Evolutionary conservation across 495 filamentous ascomycete genomes (phyloP), one percentile per base, ranked within the genome.

Genomic region (Mytilinidion resinicola): DNA sequence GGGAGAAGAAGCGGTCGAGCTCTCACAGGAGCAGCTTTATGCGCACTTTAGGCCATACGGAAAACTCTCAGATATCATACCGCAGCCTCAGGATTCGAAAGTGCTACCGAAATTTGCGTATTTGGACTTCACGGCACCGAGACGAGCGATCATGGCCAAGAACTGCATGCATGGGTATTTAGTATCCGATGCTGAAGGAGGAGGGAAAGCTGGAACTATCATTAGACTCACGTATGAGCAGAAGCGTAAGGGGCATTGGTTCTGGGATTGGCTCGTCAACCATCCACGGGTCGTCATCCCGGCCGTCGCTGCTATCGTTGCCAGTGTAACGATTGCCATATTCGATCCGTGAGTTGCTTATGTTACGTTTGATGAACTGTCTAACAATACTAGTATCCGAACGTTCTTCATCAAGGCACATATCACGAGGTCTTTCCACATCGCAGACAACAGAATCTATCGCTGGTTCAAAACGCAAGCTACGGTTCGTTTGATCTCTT

Each of bases 221-320:
- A 72, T 98, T 54, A 85, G 86, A 48, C 77, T 97, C 20, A 85
- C 85, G 0, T 98, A 95, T 63, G 87, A 95, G 67, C 81, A 85
- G 57, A 85, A 84, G 51, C 78, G 84, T 47, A 90, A 89, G 64
- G 67, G 80, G 3, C 86, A 90, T 58, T 86, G 84, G 74, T 82
- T 95, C 57, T 84, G 85, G 73, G 88, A 96, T 59, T 97, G 91
- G 92, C 63, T 97, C 17, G 70, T 89, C n/a, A 87, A 74, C 63
- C 95, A 98, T 67, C 95, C 95, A 3, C 77, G 89, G 25, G 86
- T 96, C 33, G 87, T 95, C 37, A 87, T 98, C 49, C 92, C 95
- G 5, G 68, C 84, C 0, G 33, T 96, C 5, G 89, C 88, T 9
- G 91, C 89, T 9, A 64, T 96, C 14, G 58, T 95, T 34, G 90